phyloP scores from a whole-genome alignment of 768 basidiomycete genomes.

The Leccinum rimulosum region DNA sequence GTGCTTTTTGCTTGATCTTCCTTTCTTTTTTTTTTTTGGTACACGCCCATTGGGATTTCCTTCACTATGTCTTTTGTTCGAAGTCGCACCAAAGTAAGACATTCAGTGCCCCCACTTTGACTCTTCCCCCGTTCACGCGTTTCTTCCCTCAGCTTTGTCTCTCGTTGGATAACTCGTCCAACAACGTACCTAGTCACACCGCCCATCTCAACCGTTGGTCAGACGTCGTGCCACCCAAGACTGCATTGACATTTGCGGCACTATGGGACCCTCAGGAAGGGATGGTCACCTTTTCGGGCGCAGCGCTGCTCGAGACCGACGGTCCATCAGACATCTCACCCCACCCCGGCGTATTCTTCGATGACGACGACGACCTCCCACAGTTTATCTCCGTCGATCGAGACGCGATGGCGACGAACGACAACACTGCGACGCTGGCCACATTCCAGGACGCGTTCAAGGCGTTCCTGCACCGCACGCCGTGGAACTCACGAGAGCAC shows the following conservation, averaged over 20 bases:
- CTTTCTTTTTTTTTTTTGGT: not conserved
- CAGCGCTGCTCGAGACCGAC: conserved; percentile 40
- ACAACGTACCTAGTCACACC: conserved; percentile 9
- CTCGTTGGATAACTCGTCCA: conserved; percentile 20
- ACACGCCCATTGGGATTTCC: not conserved
- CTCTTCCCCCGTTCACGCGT: not conserved
- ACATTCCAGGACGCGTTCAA: conserved; percentile 31
- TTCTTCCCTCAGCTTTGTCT: conserved; percentile 19
- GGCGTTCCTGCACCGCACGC: conserved; percentile 24
- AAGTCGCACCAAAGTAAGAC: conserved; percentile 25
- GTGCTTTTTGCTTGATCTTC: not conserved
- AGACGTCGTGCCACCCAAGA: conserved; percentile 52
- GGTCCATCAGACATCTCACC: conserved; percentile 5
- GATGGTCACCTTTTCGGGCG: conserved; percentile 55
- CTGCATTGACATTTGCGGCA: conserved; percentile 57
- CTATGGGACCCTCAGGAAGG: conserved; percentile 59
- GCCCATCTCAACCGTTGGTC: conserved; percentile 47
- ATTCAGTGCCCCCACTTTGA: not conserved
- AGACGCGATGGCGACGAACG: conserved; percentile 11
- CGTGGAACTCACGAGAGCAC: conserved; percentile 23
- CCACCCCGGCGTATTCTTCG: conserved; percentile 9
- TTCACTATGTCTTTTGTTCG: conserved; percentile 15
- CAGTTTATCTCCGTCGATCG: conserved; percentile 15
- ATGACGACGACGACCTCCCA: conserved; percentile 17
- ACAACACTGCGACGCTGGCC: conserved; percentile 23